These are phyloP conservation scores for Corylus americana DNA, from an alignment of 306 rosid species.

Conservation along the genomic window DNA sequence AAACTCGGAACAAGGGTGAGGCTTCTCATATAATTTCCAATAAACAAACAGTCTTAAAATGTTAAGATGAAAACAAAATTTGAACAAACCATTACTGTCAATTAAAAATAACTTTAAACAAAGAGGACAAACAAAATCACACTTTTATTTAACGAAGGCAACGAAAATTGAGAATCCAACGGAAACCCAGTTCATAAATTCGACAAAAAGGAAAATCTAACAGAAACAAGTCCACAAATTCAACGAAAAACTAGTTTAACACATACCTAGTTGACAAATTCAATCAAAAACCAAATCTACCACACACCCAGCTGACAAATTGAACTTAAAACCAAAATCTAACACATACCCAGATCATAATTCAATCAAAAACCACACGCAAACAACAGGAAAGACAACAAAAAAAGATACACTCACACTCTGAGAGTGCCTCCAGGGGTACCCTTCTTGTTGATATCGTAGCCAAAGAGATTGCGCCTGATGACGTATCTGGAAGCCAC, in stretches of 20 bases:
- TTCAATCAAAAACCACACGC: neutral
- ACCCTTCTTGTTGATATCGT: conserved; percentile 90
- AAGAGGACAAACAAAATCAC: neutral
- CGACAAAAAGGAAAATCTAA: conserved; percentile 27
- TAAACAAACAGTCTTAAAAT: neutral
- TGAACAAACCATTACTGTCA: neutral
- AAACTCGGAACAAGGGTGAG: neutral
- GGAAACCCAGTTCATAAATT: conserved; percentile 4
- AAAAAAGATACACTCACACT: conserved; percentile 61
- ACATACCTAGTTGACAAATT: neutral
- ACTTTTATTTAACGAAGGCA: neutral
- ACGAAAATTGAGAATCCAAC: neutral
- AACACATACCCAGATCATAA: neutral
- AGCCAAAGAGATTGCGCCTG: conserved; percentile 73
- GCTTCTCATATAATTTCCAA: neutral
- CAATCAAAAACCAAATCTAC: neutral
- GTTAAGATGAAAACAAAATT: neutral
- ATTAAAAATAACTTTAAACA: neutral
- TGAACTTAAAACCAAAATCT: conserved; percentile 27
- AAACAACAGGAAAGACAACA: neutral
- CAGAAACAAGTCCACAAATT: neutral
- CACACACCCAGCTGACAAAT: neutral
- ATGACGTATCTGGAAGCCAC: conserved; percentile 81
- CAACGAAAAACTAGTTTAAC: conserved; percentile 7
- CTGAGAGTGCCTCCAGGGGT: conserved; percentile 70